These are phyloP conservation scores for Fusarium sp. DNA, from an alignment of 2,329 filamentous ascomycete species.

Conservation along the genomic window DNA sequence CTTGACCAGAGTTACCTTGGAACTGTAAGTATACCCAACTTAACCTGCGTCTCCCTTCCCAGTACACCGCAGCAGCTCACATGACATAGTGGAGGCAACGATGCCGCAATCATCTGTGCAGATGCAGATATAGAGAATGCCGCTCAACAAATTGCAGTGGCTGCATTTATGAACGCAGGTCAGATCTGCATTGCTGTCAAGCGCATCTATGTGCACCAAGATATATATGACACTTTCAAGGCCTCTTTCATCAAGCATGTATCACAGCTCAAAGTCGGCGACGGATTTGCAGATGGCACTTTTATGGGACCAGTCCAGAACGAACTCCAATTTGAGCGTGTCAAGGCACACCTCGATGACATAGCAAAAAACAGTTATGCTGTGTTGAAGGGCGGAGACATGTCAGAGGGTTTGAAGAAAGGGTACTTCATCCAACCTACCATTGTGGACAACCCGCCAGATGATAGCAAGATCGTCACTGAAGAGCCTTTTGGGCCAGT, in stretches of 20 bases:
- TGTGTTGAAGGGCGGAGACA: neutral
- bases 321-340: neutral
- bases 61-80: neutral
- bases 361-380: neutral
- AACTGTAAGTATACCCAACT: constrained; percentile 50
- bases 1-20: constrained; percentile 68
- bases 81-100: constrained; percentile 58
- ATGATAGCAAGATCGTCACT: neutral
- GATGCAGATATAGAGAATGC: constrained; percentile 60
- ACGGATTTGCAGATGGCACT: neutral
- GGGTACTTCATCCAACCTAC: neutral
- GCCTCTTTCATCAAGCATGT: neutral
- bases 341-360: neutral
- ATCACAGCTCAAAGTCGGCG: neutral
- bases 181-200: constrained; percentile 50
- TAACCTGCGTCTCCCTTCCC: too few species aligned
- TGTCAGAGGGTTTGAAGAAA: neutral
- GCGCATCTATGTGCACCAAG: constrained; percentile 67
- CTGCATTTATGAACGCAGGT: constrained; percentile 65
- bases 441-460: constrained; percentile 15
- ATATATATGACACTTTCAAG: constrained; percentile 57
- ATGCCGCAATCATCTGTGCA: constrained; percentile 64
- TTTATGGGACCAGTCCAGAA: constrained; percentile 2
- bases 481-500: constrained; percentile 23
- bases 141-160: constrained; percentile 48